Evolutionary conservation across 208 protist genomes (phyloP), one percentile per base, ranked within the genome.

Genomic region (Leishmania amazonensis): DNA sequence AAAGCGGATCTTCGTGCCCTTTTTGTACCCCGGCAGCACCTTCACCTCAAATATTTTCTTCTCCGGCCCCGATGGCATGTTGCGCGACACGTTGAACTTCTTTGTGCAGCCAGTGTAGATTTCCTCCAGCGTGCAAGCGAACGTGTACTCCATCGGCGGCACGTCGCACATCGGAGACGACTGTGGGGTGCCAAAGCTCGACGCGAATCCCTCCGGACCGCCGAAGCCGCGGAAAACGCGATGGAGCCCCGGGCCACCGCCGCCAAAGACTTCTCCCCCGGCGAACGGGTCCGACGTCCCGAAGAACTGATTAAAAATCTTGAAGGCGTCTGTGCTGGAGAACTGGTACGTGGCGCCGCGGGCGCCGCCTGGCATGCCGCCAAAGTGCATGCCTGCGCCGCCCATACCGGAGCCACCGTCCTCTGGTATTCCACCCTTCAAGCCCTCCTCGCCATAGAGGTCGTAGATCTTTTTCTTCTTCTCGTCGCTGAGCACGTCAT

Each of bases 381-480:
- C 98, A n/a, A 85, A 84, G 78, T 85, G 51, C 81, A 85, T 84
- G 4, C 83, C 87, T 4, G 79, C 89, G 49, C 85, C 99, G 84
- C 93, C 98, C 54, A 60, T 65, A 87, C 83, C 98, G 42, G 67
- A 53, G 11, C 79, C 88, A 45, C 78, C 80, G 38, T 86, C 90
- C 54, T 87, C 89, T 0, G 85, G 81, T 42, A 91, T 85, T 38
- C 96, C 96, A 53, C 93, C 94, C 82, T 99, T 95, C 5, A 99
- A 88, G 40, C 98, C 98, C 58, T 99, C 94, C 91, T 99, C 96
- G 53, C 99, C 99, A 88, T 98, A 99, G 74, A 94, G 83, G 84
- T 99, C 99, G 88, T 99, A 99, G 31, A 99, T 90, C 72, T 93
- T 87, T 80, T 98, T 90, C 89, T 99, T 99, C 85, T 99, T 89